These are phyloP conservation scores for Candolleomyces eurysporus DNA, from an alignment of 768 basidiomycete genomes.

Conservation along the genomic window DNA sequence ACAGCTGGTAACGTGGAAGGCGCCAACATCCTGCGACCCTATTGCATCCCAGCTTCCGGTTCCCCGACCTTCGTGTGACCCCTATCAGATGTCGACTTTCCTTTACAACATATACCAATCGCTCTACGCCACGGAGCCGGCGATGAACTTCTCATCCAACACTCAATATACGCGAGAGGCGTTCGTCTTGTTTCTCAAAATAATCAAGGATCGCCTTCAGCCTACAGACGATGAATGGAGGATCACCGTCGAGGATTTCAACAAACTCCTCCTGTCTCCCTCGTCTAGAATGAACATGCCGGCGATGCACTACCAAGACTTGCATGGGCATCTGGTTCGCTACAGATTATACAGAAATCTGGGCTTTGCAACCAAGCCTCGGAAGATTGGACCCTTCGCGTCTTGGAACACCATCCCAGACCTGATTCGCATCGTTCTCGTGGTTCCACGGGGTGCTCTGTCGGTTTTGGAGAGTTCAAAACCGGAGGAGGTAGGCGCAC, in stretches of 20 bases:
- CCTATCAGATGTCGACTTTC: conserved; percentile 29
- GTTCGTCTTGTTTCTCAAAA: conserved; percentile 43
- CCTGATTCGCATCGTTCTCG: conserved; percentile 32
- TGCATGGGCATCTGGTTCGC: conserved; percentile 42
- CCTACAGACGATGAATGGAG: conserved; percentile 41
- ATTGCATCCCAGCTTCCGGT: conserved; percentile 5
- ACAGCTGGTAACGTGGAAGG: conserved; percentile 36
- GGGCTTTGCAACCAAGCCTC: background rate
- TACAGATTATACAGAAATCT: conserved; percentile 27
- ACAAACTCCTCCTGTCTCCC: conserved; percentile 17
- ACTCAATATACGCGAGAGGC: conserved; percentile 46
- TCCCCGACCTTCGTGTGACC: conserved; percentile 16
- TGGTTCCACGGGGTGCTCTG: conserved; percentile 29
- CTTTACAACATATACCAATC: conserved; percentile 38
- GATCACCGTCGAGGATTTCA: conserved; percentile 33
- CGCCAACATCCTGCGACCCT: conserved; percentile 23
- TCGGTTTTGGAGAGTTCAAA: conserved; percentile 20
- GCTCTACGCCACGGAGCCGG: conserved; percentile 33
- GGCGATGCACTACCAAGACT: conserved; percentile 41
- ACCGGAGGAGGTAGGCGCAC: conserved; percentile 25
- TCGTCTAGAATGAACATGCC: conserved; percentile 13
- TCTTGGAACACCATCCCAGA: conserved; percentile 30
- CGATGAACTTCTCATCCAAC: conserved; percentile 14
- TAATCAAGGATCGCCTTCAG: conserved; percentile 27
- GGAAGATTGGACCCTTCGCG: conserved; percentile 17